Conservation (phyloP, 2,329 filamentous ascomycete species). For the Monosporascus sp. region DNA sequence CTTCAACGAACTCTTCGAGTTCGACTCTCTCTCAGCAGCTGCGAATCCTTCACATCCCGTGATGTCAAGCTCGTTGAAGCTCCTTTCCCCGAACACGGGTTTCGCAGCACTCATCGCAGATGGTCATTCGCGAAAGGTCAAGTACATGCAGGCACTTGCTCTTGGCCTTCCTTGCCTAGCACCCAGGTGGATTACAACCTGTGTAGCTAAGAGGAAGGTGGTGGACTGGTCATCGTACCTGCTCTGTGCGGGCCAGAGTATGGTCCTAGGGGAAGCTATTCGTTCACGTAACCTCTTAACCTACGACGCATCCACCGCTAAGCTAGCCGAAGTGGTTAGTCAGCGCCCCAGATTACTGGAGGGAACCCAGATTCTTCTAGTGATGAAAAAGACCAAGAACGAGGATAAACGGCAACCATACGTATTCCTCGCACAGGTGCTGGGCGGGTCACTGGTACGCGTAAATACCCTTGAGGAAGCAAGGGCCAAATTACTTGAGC, state of each 20-base stretch:
- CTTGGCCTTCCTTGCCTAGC: conserved; percentile 83
- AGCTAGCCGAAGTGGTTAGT: conserved; percentile 52
- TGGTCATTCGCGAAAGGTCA: conserved; percentile 76
- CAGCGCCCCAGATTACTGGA: conserved; percentile 59
- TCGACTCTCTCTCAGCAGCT: conserved; percentile 26
- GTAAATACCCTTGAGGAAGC: conserved; percentile 64
- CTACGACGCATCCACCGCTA: conserved; percentile 54
- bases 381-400: conserved; percentile 60
- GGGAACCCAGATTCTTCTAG: conserved; percentile 63
- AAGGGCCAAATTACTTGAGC: conserved; percentile 48
- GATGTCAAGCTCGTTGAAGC: conserved; percentile 35
- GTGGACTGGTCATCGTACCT: conserved; percentile 78
- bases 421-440: conserved; percentile 71
- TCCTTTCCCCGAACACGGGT: conserved; percentile 54
- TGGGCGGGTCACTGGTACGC: conserved; percentile 67
- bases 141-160: conserved; percentile 92
- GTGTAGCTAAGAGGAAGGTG: conserved; percentile 54
- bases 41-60: conserved; percentile 14
- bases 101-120: conserved; percentile 87
- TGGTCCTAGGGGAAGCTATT: conserved; percentile 69
- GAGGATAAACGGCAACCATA: conserved; percentile 65
- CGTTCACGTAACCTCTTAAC: conserved; percentile 64
- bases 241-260: conserved; percentile 76
- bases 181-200: conserved; percentile 73
- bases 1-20: conserved; percentile 75